Evolutionary conservation across 805 yeast genomes (phyloP).

Genomic region (Jamesozyma lodderae): DNA sequence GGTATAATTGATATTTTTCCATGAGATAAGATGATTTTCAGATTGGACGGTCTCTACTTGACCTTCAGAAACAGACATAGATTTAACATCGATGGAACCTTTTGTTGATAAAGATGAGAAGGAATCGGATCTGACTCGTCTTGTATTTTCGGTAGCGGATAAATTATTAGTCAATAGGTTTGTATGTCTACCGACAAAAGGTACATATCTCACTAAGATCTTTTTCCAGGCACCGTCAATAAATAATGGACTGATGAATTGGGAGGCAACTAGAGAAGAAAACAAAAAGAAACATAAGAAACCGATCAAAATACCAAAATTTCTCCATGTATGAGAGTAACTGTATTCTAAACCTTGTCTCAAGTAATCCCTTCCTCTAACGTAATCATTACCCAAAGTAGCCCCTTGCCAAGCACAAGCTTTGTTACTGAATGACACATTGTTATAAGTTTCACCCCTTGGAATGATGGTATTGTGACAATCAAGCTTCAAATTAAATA

Average conservation of each 20-base stretch:
- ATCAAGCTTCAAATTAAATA: conserved; percentile 44
- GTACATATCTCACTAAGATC: not conserved
- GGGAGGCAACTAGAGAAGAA: conserved; percentile 26
- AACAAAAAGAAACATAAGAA: conserved; percentile 34
- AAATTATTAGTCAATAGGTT: not conserved
- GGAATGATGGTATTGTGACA: conserved; percentile 55
- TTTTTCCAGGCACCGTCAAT: conserved; percentile 4
- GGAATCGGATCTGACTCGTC: not conserved
- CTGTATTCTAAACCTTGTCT: conserved; percentile 38
- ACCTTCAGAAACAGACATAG: not conserved
- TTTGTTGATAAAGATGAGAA: not conserved
- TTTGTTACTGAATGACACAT: conserved; percentile 30
- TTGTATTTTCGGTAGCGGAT: not conserved
- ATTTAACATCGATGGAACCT: not conserved
- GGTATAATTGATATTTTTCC: conserved; percentile 54
- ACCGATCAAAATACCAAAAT: conserved; percentile 55
- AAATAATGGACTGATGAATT: conserved; percentile 24
- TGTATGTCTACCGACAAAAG: conserved; percentile 1
- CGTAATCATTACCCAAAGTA: conserved; percentile 41
- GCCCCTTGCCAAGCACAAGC: conserved; percentile 58
- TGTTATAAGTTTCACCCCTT: conserved; percentile 43
- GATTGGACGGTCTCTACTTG: conserved; percentile 1
- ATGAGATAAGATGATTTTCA: conserved; percentile 43
- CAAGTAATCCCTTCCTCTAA: conserved; percentile 52
- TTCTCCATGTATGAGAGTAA: conserved; percentile 65